Evolutionary conservation across 2,329 filamentous ascomycete species (phyloP), one percentile per base, ranked within the genome.

Genomic region (Trichoderma cornu-damae): DNA sequence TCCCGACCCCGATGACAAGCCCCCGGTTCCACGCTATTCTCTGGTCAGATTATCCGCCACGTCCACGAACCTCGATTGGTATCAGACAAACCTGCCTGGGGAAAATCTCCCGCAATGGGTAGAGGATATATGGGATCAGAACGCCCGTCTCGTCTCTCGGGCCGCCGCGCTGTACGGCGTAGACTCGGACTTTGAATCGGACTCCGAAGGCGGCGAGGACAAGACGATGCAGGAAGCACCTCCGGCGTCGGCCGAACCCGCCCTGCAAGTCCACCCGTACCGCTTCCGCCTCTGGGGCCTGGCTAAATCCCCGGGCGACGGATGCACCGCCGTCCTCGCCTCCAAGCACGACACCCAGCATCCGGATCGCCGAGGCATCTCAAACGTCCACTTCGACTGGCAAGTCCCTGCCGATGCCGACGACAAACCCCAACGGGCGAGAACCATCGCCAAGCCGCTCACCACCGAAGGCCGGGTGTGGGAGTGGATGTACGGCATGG

Each of bases 401-500:
- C 64, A 62, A 34, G 60, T 65, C 18, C 60, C 61, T 14, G 61
- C 57, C 1, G 54, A 50, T 28, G 48, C 49, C 4, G 57, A 62
- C 5, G 51, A 47, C 8, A 46, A 47, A 26, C 56, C 58, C 0
- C 28, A 26, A 0, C 48, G 56, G 6, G 14, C 37, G 14, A 34
- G 20, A 35, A 14, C 30, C 14, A 16, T 44, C 37, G 54, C 55
- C 24, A 62, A 59, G 51, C 64, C 61, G 2, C 67, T 80, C 18
- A 79, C 78, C n/a, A 81, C 80, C 2, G 82, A 85, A 65, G 81
- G 75, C 0, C 70, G 71, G 35, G 71, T 79, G 43, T 84, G 81
- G 76, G 78, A 83, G 60, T 82, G 78, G 75, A 80, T 84, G 77
- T 84, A 84, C 62, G 80, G 79, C 16, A 70, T 70, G n/a, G 79